A percentile compares a stretch with the other conserved stretches of the same genome.
Conservation (phyloP, 495 filamentous ascomycete genomes). For the Neurospora sp. region DNA sequence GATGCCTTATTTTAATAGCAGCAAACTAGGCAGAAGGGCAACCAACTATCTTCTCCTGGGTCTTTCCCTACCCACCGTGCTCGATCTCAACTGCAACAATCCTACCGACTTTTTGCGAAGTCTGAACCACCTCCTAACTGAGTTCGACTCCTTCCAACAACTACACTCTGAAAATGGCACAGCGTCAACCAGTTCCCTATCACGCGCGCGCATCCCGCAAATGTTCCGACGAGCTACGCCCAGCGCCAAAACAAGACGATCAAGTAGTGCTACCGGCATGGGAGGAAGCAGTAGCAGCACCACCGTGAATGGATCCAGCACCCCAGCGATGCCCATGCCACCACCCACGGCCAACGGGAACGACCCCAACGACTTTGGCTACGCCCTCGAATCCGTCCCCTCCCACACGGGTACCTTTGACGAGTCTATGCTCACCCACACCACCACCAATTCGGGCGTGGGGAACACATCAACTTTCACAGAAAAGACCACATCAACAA, state of each 20-base stretch:
- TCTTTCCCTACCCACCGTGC: constrained; percentile 76
- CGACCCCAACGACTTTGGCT: constrained; percentile 1
- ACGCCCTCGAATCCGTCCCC: constrained; percentile 12
- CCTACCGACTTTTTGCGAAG: constrained; percentile 78
- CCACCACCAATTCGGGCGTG: background rate
- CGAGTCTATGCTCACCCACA: background rate
- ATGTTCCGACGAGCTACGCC: constrained; percentile 72
- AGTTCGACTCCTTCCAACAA: constrained; percentile 89
- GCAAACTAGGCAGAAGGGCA: constrained; percentile 72
- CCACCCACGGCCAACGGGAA: background rate
- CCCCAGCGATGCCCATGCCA: background rate
- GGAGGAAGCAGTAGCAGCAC: background rate
- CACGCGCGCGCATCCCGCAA: constrained; percentile 67
- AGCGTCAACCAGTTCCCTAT: constrained; percentile 53
- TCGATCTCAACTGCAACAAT: constrained; percentile 71
- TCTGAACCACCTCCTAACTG: constrained; percentile 73
- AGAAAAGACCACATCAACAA: background rate
- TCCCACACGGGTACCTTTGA: background rate
- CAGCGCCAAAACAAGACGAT: constrained; percentile 52
- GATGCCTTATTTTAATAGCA: constrained; percentile 75
- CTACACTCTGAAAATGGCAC: constrained; percentile 69
- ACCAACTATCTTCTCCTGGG: constrained; percentile 91
- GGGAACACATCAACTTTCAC: background rate
- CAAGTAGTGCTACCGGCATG: constrained; percentile 52
- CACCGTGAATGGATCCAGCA: background rate